Conservation (phyloP, 208 protist species). For the Perkinsela sp. region DNA sequence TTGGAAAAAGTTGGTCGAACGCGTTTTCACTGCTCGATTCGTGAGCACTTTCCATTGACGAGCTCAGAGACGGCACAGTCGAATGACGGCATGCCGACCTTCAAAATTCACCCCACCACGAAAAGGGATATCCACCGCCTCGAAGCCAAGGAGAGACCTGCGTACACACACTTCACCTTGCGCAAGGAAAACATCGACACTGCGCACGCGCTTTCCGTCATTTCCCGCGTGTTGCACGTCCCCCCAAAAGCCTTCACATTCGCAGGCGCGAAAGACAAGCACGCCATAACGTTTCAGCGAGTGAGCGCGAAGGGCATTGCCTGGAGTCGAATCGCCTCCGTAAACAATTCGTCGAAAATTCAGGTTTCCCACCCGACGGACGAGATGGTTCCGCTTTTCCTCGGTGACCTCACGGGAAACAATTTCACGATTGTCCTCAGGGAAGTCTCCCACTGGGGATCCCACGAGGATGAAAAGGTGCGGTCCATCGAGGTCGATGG, state of each 20-base stretch:
- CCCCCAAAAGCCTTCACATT: constrained; percentile 34
- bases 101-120: neutral
- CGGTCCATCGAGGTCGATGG: constrained; percentile 10
- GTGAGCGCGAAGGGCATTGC: constrained; percentile 32
- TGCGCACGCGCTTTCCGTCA: constrained; percentile 19
- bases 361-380: constrained; percentile 42
- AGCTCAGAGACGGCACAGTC: neutral
- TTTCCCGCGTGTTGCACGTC: constrained; percentile 26
- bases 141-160: neutral
- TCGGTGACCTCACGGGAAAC: constrained; percentile 65
- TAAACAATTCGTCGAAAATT: constrained; percentile 18
- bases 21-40: neutral
- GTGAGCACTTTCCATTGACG: neutral
- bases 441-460: constrained; percentile 13
- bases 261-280: constrained; percentile 81
- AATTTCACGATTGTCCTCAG: constrained; percentile 64
- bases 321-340: constrained; percentile 12
- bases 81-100: neutral
- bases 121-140: neutral
- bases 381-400: constrained; percentile 15
- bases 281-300: constrained; percentile 66
- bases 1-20: neutral
- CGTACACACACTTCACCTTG: constrained; percentile 48
- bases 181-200: constrained; percentile 80
- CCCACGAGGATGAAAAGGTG: constrained; percentile 4